Base-by-base conservation (phyloP, 306 rosid genomes). In the Sophora flavescens region DNA sequence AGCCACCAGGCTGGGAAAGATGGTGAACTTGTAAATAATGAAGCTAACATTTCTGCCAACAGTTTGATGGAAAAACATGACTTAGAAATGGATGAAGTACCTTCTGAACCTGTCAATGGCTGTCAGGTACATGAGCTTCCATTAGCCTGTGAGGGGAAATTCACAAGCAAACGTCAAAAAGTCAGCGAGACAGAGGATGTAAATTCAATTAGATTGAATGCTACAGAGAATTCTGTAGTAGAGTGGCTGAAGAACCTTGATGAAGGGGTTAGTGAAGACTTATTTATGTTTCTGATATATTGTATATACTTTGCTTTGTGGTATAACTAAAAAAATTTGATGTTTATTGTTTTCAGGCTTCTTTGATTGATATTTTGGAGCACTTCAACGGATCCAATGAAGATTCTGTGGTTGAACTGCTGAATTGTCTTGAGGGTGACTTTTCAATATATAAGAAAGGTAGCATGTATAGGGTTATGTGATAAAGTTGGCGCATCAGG, bases 401-500 rank as follows among this genome's bases (percentile, higher is more conserved):
- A 86, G 84, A 86, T 66, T 86, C 82, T 22, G 72, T 93, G 75
- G 79, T 84, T 45, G 87, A 81, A 69, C 48, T 89, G 41, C 84
- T 91, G n/a, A 80, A 26, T 80, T 61, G 63, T 77, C 96, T 91
- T 50, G 93, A 93, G 85, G 59, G 85, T 68, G 92, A 91, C 53
- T 93, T 93, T 86, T 56, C 72, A 8, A 88, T 93, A 74, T 89
- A 84, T 73, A 87, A 54, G 64, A 93, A 89, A 78, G 85, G 86
- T 17, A 63, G 75, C 47, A 35, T 83, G 53, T 93, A 90, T 78
- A 87, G 77, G 88, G 78, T 82, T 33, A 61, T 93, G 93, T 89
- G 82, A 83, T 36, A 53, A 58, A 18, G 45, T 33, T 33, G 48
- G 48, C 39, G 51, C 77, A 36, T 63, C 36, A 18, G 9, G 38